Percentiles rank a stretch among this genome's conserved stretches.
phyloP scores from a whole-genome alignment of 805 yeast genomes.

The Pichia occidentalis region DNA sequence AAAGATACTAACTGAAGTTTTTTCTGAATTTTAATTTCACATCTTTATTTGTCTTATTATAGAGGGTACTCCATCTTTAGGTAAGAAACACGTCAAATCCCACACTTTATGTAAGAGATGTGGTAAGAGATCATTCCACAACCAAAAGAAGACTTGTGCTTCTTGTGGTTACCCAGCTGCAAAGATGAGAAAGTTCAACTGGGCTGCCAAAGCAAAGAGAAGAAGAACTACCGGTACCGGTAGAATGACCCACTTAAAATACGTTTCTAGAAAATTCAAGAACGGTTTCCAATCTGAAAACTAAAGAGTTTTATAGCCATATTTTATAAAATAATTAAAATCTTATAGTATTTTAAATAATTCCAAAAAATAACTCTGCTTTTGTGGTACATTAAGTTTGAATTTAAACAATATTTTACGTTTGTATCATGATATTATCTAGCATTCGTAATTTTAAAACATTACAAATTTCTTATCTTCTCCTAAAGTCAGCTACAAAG shows the following conservation, averaged over 20 bases:
- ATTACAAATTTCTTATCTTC: too few species aligned
- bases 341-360: conserved; percentile 6
- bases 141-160: conserved; percentile 98
- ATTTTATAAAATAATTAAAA: background rate
- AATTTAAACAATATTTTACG: background rate
- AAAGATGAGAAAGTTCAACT: conserved; percentile 97
- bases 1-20: conserved; percentile 8
- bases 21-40: conserved; percentile 1
- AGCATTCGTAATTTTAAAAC: conserved; percentile 1
- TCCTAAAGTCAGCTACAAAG: too few species aligned
- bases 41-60: conserved; percentile 27
- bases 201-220: conserved; percentile 99
- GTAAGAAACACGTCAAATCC: conserved; percentile 99
- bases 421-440: background rate
- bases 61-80: conserved; percentile 99
- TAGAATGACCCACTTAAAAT: conserved; percentile 97
- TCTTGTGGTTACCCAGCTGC: conserved; percentile 99
- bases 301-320: conserved; percentile 5
- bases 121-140: conserved; percentile 98
- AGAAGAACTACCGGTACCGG: conserved; percentile 99
- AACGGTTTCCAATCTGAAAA: conserved; percentile 87
- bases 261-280: conserved; percentile 96
- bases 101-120: conserved; percentile 99
- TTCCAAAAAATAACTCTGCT: conserved; percentile 5
- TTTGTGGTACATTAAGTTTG: conserved; percentile 5